phyloP scores from a whole-genome alignment of 257 asterid species.

The Mitragyna speciosa region DNA sequence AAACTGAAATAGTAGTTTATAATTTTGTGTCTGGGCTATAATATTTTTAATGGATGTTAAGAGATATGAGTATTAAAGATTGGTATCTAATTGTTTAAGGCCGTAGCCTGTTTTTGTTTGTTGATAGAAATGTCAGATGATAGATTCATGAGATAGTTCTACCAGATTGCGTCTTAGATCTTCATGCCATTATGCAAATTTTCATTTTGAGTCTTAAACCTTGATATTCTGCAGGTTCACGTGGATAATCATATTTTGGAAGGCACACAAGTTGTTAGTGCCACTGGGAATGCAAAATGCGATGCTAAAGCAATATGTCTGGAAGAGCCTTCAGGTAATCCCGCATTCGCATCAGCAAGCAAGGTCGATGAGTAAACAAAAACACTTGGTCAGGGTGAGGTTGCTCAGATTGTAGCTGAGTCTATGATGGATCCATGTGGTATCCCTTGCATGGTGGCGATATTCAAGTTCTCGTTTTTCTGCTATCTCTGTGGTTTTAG shows the following conservation, averaged over 20 bases:
- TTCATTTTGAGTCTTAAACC: too few relatives aligned
- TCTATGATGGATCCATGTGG: constrained; percentile 83
- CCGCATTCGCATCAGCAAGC: constrained; percentile 11
- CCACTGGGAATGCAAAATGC: constrained; percentile 37
- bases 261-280: constrained; percentile 41
- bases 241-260: constrained; percentile 33
- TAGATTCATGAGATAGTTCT: neutral
- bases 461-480: constrained; percentile 93
- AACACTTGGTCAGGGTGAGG: constrained; percentile 34
- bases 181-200: too few relatives aligned
- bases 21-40: neutral
- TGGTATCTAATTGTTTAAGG: neutral
- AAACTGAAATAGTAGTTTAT: neutral
- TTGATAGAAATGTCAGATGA: neutral
- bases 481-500: constrained; percentile 86
- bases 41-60: neutral
- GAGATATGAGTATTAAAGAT: neutral
- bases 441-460: constrained; percentile 88
- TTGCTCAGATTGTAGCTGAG: constrained; percentile 35
- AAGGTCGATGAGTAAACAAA: constrained; percentile 28
- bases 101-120: neutral
- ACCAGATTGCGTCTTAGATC: neutral
- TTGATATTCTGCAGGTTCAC: constrained; percentile 40
- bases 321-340: constrained; percentile 21
- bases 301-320: constrained; percentile 24